Evolutionary conservation across 2,329 filamentous ascomycete species (phyloP).

Genomic region (Penicillium sp.): DNA sequence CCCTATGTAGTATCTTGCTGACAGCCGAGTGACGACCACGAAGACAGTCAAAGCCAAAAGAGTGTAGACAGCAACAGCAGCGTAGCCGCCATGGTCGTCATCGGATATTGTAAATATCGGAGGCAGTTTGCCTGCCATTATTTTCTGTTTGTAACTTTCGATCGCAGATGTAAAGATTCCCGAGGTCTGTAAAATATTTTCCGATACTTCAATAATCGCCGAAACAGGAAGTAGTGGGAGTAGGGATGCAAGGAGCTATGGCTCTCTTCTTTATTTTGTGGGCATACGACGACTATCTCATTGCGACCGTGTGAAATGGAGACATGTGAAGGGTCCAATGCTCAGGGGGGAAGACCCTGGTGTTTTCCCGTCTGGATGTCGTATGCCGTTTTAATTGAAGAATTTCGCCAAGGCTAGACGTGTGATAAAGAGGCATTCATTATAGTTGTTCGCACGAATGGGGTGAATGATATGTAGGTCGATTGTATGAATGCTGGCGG

Average conservation of each 20-base stretch:
- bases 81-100: slow-evolving; percentile 22
- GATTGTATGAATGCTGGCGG: too few relatives aligned
- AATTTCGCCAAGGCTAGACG: neutral
- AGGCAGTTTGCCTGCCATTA: slow-evolving; percentile 18
- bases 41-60: slow-evolving; percentile 17
- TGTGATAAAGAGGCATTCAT: neutral
- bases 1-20: slow-evolving; percentile 20
- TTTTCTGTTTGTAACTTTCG: neutral
- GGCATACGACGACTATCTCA: neutral
- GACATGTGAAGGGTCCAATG: too few relatives aligned
- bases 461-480: neutral
- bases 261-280: too few relatives aligned
- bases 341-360: neutral
- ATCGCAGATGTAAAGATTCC: neutral
- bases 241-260: neutral
- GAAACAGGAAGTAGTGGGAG: neutral
- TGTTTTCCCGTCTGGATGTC: too few relatives aligned
- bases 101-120: slow-evolving; percentile 21
- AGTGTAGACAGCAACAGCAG: slow-evolving; percentile 20
- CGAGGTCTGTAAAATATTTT: neutral
- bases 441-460: neutral
- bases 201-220: neutral
- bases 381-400: neutral
- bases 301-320: neutral
- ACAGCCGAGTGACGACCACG: slow-evolving; percentile 18